Conservation (phyloP, 371 early-diverging fungal species). For the Saksenaea oblongispora region DNA sequence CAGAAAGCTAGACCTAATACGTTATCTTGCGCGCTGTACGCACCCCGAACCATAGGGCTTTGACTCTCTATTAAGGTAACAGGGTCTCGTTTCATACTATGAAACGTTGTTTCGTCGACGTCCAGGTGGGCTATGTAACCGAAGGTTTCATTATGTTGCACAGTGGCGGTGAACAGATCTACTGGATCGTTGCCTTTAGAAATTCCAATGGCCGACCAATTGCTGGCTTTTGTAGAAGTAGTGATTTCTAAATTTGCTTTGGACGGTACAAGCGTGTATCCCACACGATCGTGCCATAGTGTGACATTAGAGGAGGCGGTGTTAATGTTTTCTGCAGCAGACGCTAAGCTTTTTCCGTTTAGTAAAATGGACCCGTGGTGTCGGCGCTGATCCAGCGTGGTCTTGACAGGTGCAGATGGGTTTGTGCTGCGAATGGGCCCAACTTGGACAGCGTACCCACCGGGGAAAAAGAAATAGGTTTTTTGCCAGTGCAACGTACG, state of each 20-base stretch:
- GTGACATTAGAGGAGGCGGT: neutral
- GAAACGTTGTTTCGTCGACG: neutral
- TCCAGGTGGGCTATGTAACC: neutral
- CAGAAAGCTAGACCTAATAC: slow-evolving; percentile 3
- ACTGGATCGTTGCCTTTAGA: slow-evolving; percentile 15
- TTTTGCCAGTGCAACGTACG: slow-evolving; percentile 25
- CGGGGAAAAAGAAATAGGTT: slow-evolving; percentile 29
- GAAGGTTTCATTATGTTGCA: neutral
- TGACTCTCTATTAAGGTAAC: neutral
- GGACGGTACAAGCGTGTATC: neutral
- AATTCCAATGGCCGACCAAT: slow-evolving; percentile 31
- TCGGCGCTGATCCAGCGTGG: slow-evolving; percentile 33
- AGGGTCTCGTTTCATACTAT: neutral
- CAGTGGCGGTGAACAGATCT: neutral
- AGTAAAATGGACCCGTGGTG: neutral
- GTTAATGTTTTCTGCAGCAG: neutral
- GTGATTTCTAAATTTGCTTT: neutral
- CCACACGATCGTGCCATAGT: slow-evolving; percentile 29
- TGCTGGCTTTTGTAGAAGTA: neutral
- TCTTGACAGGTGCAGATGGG: slow-evolving; percentile 4
- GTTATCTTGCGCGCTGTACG: neutral
- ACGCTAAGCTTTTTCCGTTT: slow-evolving; percentile 13
- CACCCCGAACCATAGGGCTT: slow-evolving; percentile 7
- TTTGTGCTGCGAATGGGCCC: slow-evolving; percentile 8
- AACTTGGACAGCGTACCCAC: slow-evolving; percentile 29